phyloP scores from a whole-genome alignment of 2,329 filamentous ascomycete species.

The Penicillium sp. region DNA sequence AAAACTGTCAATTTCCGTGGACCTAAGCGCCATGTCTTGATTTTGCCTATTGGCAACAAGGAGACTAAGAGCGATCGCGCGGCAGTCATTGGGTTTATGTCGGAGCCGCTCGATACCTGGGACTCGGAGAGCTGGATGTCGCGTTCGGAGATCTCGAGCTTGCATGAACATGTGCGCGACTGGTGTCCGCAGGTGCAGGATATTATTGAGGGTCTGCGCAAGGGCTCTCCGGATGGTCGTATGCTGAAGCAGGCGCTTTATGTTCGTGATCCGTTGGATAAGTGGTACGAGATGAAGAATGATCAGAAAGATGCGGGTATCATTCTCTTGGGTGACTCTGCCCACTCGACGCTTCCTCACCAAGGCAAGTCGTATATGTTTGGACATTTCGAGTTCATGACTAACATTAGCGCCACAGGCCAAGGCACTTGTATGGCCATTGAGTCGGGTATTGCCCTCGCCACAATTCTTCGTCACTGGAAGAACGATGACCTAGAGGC shows the following conservation, averaged over 20 bases:
- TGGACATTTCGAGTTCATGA: not conserved
- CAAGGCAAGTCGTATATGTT: constrained; percentile 29
- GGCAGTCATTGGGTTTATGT: constrained; percentile 44
- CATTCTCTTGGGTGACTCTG: constrained; percentile 39
- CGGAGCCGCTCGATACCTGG: constrained; percentile 42
- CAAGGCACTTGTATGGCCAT: constrained; percentile 43
- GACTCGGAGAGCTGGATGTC: constrained; percentile 43
- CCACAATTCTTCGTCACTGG: constrained; percentile 38
- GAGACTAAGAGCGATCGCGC: constrained; percentile 38
- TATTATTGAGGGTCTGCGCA: constrained; percentile 37
- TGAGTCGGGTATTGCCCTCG: constrained; percentile 40
- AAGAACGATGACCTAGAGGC: constrained; percentile 30
- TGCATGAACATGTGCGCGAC: constrained; percentile 40
- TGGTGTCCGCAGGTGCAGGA: constrained; percentile 41
- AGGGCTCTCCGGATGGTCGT: constrained; percentile 34
- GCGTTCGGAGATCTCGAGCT: constrained; percentile 37
- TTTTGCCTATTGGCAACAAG: constrained; percentile 43
- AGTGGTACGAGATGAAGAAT: constrained; percentile 38
- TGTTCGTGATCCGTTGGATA: constrained; percentile 37
- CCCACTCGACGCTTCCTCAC: constrained; percentile 41
- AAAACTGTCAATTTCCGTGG: constrained; percentile 42
- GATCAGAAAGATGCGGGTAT: constrained; percentile 32
- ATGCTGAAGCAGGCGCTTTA: constrained; percentile 43
- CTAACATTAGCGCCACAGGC: constrained; percentile 24
- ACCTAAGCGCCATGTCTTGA: constrained; percentile 39